Base-by-base conservation (phyloP, 768 basidiomycete genomes). In the Leccinum subtestaceum region DNA sequence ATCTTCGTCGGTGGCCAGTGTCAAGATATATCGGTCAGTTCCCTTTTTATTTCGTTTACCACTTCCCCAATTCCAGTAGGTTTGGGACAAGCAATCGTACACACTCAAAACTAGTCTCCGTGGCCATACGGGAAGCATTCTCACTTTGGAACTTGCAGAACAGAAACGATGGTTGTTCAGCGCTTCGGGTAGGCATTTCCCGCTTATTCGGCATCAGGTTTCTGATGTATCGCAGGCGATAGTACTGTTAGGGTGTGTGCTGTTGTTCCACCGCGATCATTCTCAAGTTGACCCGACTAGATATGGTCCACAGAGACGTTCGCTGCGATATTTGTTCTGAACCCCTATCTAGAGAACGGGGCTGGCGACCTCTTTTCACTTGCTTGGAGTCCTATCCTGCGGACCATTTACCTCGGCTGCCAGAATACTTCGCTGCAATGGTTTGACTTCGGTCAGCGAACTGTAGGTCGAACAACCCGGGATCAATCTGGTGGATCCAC, bases 381-480 rank as follows among this genome's bases (percentile, higher is more conserved):
- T 1, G 82, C 83, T 0, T 97, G 91, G 90, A 88, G 84, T 8
- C 78, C 85, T 2, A 67, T 77, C 21, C 75, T 86, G 25, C 85
- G 85, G 58, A 88, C 87, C 0, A 75, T 96, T 31, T 96, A 89
- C 70, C 78, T 96, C 36, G 95, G 95, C 23, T 95, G 93, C 69
- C 92, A 97, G 73, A 92, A 94, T 69, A 95, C 95, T 2, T 95
- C 93, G 12, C 79, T 97, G 29, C 93, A 97, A 67, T 97, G 93
- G 93, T 85, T 87, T 70, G 76, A 82, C 64, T 91, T 95, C 70
- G 54, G 60, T 53, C 60, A 60, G 21, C 56, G 61, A 19, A n/a
- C 56, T 1, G 17, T 52, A 6, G 27, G 36, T 15, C 56, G 17
- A 9, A 38, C 29, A 6, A 7, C 51, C 2, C 58, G 57, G 45